Percentiles rank a stretch among this genome's conserved stretches.
These are phyloP conservation scores for Straminergon stramineum DNA, from an alignment of 225 moss, liverwort and hornwort species.

Conservation along the genomic window DNA sequence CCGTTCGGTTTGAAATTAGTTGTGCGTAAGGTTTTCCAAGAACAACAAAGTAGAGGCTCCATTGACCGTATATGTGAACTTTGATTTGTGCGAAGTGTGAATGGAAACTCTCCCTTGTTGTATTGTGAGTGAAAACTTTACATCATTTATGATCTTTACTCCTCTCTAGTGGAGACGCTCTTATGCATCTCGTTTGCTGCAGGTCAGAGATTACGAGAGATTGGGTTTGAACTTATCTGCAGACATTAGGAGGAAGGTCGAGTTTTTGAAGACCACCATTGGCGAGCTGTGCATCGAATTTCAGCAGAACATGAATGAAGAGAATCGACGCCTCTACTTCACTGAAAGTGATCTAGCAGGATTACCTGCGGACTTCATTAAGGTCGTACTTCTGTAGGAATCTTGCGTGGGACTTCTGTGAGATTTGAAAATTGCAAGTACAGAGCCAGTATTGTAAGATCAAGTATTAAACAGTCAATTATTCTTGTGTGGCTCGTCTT, in stretches of 20 bases:
- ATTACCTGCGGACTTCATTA: constrained; percentile 71
- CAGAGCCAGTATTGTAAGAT: neutral
- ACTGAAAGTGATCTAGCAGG: constrained; percentile 79
- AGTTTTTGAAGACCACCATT: constrained; percentile 80
- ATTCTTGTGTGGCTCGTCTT: neutral
- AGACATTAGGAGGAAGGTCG: constrained; percentile 70
- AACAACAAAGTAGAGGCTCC: neutral
- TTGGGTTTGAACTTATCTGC: constrained; percentile 74
- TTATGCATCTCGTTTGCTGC: neutral
- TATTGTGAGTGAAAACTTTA: neutral
- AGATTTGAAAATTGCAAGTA: neutral
- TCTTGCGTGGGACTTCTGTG: neutral
- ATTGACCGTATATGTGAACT: neutral
- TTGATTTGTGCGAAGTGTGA: neutral
- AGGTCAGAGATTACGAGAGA: constrained; percentile 93
- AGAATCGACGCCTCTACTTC: constrained; percentile 68
- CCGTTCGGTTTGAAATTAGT: neutral
- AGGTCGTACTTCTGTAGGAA: constrained; percentile 43
- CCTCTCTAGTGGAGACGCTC: neutral
- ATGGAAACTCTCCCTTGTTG: neutral
- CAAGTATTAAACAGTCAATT: neutral
- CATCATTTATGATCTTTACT: neutral
- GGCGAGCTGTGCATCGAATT: constrained; percentile 79
- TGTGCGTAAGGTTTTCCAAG: neutral
- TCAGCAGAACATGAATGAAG: constrained; percentile 93